These are phyloP conservation scores for Solanum chmielewskii DNA, from an alignment of 257 asterid genomes.

Conservation along the genomic window DNA sequence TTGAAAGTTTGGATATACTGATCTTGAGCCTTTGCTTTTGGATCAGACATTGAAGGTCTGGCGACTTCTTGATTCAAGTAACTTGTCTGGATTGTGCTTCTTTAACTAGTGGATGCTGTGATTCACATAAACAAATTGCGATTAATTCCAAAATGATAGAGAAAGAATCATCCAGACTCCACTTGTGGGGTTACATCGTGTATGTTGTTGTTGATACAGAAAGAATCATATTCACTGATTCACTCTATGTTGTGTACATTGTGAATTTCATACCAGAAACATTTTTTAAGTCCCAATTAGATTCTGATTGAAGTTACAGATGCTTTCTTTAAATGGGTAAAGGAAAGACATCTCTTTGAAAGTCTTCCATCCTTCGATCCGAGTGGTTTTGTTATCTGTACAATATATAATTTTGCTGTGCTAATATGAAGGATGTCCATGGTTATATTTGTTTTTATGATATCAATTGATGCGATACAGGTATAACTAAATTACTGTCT, in stretches of 20 bases:
- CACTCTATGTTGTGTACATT: not conserved
- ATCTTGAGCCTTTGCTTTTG: not conserved
- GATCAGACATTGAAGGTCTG: not conserved
- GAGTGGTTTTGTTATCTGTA: not conserved
- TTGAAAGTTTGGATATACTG: not conserved
- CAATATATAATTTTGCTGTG: not conserved
- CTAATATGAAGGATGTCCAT: not conserved
- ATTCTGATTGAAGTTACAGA: not conserved
- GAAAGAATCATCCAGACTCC: not conserved
- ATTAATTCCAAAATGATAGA: not conserved
- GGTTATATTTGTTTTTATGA: not conserved
- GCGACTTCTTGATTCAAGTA: not conserved
- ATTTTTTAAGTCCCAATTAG: not conserved
- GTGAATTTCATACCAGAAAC: not conserved
- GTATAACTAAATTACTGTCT: not conserved
- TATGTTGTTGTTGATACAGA: not conserved
- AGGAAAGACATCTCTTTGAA: not conserved
- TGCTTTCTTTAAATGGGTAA: not conserved
- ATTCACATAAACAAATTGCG: not conserved
- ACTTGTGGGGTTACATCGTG: not conserved
- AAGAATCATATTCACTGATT: not conserved
- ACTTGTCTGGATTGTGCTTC: not conserved
- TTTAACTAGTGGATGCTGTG: not conserved
- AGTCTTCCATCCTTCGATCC: not conserved
- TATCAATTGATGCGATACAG: not conserved